phyloP scores from a whole-genome alignment of 73 alveolate species.

The Tetrahymena thermophila region DNA sequence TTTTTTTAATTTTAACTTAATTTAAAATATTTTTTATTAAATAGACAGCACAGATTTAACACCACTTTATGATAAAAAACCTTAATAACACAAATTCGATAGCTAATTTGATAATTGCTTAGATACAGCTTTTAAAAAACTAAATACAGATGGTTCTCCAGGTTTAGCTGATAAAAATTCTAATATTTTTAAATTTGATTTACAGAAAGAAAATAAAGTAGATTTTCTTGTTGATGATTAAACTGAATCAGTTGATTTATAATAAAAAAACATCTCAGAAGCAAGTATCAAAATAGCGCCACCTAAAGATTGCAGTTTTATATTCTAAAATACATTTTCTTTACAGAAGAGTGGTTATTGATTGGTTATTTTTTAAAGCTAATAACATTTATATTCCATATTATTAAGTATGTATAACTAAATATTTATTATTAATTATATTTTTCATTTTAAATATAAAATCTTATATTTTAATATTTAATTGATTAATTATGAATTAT shows the following conservation, averaged over 20 bases:
- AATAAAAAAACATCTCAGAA: not conserved
- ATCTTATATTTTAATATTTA: too few species aligned
- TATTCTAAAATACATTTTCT: not conserved
- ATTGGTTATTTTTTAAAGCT: too few species aligned
- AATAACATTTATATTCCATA: too few species aligned
- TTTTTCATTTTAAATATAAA: too few species aligned
- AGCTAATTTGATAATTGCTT: not conserved
- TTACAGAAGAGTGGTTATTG: not conserved
- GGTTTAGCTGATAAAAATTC: not conserved
- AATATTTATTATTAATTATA: too few species aligned
- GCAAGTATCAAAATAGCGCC: not conserved
- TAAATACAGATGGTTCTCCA: not conserved
- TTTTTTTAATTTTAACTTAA: too few species aligned
- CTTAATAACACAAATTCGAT: not conserved
- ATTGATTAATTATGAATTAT: too few species aligned
- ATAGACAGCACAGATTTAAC: not conserved
- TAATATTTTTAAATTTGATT: not conserved
- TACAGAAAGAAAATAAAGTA: not conserved
- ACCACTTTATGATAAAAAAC: not conserved
- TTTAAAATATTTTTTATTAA: too few species aligned
- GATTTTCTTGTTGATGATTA: not conserved
- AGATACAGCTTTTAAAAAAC: not conserved
- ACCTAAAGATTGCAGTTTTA: not conserved
- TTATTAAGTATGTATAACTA: too few species aligned
- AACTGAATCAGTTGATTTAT: not conserved